Evolutionary conservation across 2,329 filamentous ascomycete genomes (phyloP).

Genomic region (Aspergillus niger): DNA sequence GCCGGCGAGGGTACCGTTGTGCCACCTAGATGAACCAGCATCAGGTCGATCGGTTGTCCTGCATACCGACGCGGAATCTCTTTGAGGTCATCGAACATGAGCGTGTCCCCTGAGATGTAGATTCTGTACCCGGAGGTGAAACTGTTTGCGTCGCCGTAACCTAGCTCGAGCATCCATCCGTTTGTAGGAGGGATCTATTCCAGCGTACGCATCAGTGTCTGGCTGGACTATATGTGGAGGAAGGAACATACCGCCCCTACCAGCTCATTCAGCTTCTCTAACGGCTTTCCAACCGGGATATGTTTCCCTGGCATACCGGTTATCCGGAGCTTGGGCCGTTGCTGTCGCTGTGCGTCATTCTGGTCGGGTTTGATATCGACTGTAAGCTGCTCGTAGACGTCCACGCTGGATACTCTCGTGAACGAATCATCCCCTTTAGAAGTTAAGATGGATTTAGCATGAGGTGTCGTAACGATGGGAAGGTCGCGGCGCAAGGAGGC

Average conservation of each 20-base stretch:
- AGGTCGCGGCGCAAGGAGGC: slow-evolving; percentile 54
- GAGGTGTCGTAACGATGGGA: slow-evolving; percentile 65
- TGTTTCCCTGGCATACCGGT: slow-evolving; percentile 68
- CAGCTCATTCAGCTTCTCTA: slow-evolving; percentile 49
- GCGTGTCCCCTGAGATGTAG: slow-evolving; percentile 68
- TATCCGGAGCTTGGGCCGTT: slow-evolving; percentile 54
- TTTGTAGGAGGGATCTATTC: slow-evolving; percentile 62
- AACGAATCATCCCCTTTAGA: slow-evolving; percentile 54
- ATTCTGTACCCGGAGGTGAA: slow-evolving; percentile 59
- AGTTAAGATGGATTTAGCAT: slow-evolving; percentile 58
- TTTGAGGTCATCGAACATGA: slow-evolving; percentile 63
- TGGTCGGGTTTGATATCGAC: slow-evolving; percentile 40
- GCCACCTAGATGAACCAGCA: slow-evolving; percentile 67
- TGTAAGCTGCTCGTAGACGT: slow-evolving; percentile 57
- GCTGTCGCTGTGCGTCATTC: slow-evolving; percentile 15
- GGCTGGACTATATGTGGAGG: slow-evolving; percentile 10
- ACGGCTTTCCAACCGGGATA: slow-evolving; percentile 49
- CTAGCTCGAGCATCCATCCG: slow-evolving; percentile 67
- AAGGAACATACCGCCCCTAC: slow-evolving; percentile 44
- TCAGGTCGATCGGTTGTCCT: slow-evolving; percentile 61
- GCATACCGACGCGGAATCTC: slow-evolving; percentile 60
- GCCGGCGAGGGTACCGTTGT: slow-evolving; percentile 65
- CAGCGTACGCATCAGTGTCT: not conserved
- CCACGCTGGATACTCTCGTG: slow-evolving; percentile 56
- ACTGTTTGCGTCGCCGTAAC: slow-evolving; percentile 40